Conservation (phyloP, 1,139 yeast species). For the Wickerhamomyces sp. region DNA sequence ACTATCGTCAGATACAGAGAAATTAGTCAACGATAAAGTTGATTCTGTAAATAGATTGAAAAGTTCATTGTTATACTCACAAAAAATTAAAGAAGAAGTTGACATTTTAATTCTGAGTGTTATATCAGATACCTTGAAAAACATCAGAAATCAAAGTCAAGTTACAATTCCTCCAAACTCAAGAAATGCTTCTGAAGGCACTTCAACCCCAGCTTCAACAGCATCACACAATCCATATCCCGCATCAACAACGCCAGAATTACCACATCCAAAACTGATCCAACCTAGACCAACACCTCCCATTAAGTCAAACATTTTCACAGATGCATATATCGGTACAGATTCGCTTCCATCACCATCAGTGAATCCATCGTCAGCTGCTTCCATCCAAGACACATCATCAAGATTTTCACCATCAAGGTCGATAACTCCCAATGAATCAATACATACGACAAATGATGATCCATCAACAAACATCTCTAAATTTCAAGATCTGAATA, state of each 20-base stretch:
- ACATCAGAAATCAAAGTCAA: constrained; percentile 22
- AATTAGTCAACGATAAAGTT: constrained; percentile 58
- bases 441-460: constrained; percentile 5
- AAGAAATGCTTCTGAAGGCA: constrained; percentile 1
- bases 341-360: constrained; percentile 25
- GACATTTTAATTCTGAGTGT: constrained; percentile 64
- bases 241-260: neutral
- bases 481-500: constrained; percentile 14
- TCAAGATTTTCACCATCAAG: constrained; percentile 30
- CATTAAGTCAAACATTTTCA: constrained; percentile 31
- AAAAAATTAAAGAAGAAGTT: constrained; percentile 75
- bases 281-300: constrained; percentile 25
- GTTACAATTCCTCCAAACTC: constrained; percentile 5
- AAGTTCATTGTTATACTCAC: constrained; percentile 73
- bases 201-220: constrained; percentile 3
- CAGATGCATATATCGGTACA: constrained; percentile 35
- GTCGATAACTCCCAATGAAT: constrained; percentile 34
- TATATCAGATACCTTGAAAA: constrained; percentile 52
- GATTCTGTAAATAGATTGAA: constrained; percentile 73
- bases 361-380: constrained; percentile 2
- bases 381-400: constrained; percentile 9
- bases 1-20: constrained; percentile 65
- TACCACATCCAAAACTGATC: constrained; percentile 1
- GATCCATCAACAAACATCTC: constrained; percentile 15
- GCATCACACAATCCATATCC: constrained; percentile 1